phyloP scores from a whole-genome alignment of 495 filamentous ascomycete genomes.

The Aspergillus wentii region DNA sequence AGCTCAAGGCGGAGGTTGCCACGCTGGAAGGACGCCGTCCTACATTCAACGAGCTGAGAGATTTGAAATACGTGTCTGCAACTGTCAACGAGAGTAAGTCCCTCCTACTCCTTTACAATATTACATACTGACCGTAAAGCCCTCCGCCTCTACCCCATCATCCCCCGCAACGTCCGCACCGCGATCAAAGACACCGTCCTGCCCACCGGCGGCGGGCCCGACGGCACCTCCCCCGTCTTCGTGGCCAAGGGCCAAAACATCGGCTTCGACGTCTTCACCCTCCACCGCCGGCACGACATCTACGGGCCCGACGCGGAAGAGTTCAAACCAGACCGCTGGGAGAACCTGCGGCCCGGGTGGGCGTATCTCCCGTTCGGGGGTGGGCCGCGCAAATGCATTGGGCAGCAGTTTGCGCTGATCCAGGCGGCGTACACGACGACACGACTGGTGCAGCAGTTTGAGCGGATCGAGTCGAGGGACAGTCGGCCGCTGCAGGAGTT shows the following conservation, averaged over 20 bases:
- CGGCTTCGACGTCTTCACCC: constrained; percentile 17
- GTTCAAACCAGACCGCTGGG: constrained; percentile 70
- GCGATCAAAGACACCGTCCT: constrained; percentile 65
- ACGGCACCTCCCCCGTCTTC: constrained; percentile 57
- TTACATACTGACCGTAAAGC: too few species aligned
- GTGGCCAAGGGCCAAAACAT: constrained; percentile 50
- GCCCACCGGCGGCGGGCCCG: constrained; percentile 65
- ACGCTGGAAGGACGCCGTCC: too few species aligned
- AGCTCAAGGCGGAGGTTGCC: constrained; percentile 24
- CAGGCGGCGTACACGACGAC: too few species aligned
- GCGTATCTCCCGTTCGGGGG: constrained; percentile 66
- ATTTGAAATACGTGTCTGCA: constrained; percentile 36
- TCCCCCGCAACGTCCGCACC: constrained; percentile 69
- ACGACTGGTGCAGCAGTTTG: too few species aligned
- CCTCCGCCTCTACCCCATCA: constrained; percentile 65
- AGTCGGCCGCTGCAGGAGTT: too few species aligned
- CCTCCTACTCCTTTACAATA: too few species aligned
- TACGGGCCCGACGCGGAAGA: constrained; percentile 46
- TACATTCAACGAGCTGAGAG: constrained; percentile 27
- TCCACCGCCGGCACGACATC: constrained; percentile 43
- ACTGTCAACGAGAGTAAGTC: constrained; percentile 41
- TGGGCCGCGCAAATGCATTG: constrained; percentile 38
- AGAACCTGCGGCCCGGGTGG: constrained; percentile 41
- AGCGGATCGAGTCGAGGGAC: too few species aligned
- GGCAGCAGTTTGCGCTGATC: too few species aligned